Base-by-base conservation (phyloP, 768 basidiomycete genomes). In the Pleurotus tuoliensis region DNA sequence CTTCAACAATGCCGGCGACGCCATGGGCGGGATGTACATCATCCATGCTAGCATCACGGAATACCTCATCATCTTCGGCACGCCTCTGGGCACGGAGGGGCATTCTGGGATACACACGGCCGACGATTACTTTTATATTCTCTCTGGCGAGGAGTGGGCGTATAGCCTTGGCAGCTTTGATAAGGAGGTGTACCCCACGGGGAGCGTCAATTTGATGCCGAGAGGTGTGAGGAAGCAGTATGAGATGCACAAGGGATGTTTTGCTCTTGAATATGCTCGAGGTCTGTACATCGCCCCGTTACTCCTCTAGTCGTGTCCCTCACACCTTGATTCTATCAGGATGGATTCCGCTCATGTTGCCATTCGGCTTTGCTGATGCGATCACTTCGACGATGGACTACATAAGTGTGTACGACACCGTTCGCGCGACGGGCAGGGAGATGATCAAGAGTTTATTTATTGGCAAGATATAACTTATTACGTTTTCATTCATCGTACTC, bases 1-100 rank as follows among this genome's bases (percentile, higher is more conserved):
- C 22, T 90, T 96, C 73, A 98, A 86, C 77, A 98, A 98, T 64
- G 95, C 96, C 0, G 97, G 95, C 11, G 97, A 97, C 58, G 94
- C 94, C 0, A 98, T 96, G 95, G 94, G 94, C 43, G 88, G 88
- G 34, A 98, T 99, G 96, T 97, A 94, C 70, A 81, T 98, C 72
- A 92, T 98, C 61, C 97, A 98, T 65, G 93, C 96, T 13, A 89
- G 86, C 73, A 87, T 99, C 64, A 98, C 96, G 11, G 97, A 99
- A 75, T 99, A 96, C 74, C 82, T 93, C 62, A 94, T 94, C 69
- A 88, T 98, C 63, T 97, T 96, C 61, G 95, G 97, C 3, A 96
- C 95, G 0, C 94, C 97, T 0, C 79, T 98, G 8, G 97, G 97
- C 11, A 98, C 96, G 1, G 97, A 99, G 73, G 97, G 97, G 2